phyloP scores from a whole-genome alignment of 129 eudicot genomes.

The Flaveria sonorensis region DNA sequence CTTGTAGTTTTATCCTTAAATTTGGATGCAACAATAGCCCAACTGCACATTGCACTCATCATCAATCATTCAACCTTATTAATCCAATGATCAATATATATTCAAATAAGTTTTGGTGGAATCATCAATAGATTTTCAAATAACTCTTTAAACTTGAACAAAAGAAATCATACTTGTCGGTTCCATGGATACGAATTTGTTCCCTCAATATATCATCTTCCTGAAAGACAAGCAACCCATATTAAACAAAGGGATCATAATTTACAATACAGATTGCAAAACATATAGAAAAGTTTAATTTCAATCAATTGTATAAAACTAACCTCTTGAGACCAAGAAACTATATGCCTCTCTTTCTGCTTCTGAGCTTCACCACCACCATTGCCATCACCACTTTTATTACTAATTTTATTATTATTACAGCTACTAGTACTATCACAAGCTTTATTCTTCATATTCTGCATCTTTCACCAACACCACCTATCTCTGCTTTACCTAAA shows the following conservation, averaged over 20 bases:
- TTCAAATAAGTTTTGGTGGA: background rate
- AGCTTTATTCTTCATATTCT: slow-evolving; percentile 55
- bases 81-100: slow-evolving; percentile 1
- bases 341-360: slow-evolving; percentile 79
- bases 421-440: slow-evolving; percentile 26
- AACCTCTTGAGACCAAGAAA: slow-evolving; percentile 96
- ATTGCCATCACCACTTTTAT: background rate
- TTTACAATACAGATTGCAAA: background rate
- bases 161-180: slow-evolving; percentile 63
- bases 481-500: slow-evolving; percentile 34
- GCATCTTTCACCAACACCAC: slow-evolving; percentile 33
- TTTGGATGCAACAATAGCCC: slow-evolving; percentile 90
- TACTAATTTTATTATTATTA: background rate
- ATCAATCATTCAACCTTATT: background rate
- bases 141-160: background rate
- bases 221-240: slow-evolving; percentile 42
- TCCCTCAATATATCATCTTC: slow-evolving; percentile 90
- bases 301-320: background rate
- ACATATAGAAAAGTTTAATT: background rate
- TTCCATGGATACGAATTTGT: slow-evolving; percentile 76
- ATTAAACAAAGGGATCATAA: slow-evolving; percentile 14
- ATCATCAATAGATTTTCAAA: background rate
- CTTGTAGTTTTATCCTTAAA: slow-evolving; percentile 88
- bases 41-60: slow-evolving; percentile 44
- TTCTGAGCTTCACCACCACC: slow-evolving; percentile 46